These are phyloP conservation scores for Fusarium caatingaense DNA, from an alignment of 2,329 filamentous ascomycete species.

Conservation along the genomic window DNA sequence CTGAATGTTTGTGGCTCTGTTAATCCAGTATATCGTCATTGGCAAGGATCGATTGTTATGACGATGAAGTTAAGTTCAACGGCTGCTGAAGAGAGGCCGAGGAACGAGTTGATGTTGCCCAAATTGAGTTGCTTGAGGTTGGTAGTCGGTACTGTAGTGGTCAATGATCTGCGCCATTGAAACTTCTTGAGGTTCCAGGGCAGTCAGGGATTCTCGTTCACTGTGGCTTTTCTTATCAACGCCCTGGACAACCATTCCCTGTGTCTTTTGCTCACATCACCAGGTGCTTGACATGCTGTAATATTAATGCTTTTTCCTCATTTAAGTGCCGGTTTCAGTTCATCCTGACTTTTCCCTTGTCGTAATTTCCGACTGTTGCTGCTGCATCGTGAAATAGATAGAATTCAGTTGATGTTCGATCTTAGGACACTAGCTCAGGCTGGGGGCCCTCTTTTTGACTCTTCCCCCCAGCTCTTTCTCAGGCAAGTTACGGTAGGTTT, in stretches of 20 bases:
- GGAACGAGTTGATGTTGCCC: background rate
- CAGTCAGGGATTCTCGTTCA: slow-evolving; percentile 22
- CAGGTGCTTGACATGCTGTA: slow-evolving; percentile 11
- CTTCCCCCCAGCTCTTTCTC: slow-evolving; percentile 15
- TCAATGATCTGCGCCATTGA: slow-evolving; percentile 30
- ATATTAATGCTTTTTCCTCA: slow-evolving; percentile 2
- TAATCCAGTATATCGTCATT: slow-evolving; percentile 21
- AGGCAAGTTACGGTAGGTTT: slow-evolving; percentile 24
- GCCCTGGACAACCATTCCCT: slow-evolving; percentile 22
- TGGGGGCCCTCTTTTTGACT: slow-evolving; percentile 32
- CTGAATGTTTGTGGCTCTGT: slow-evolving; percentile 9
- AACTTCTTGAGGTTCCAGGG: slow-evolving; percentile 26
- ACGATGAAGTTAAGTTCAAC: background rate
- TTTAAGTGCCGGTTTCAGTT: slow-evolving; percentile 7
- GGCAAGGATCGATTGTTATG: slow-evolving; percentile 6
- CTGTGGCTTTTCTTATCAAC: slow-evolving; percentile 34
- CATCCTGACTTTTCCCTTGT: background rate
- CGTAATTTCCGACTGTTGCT: slow-evolving; percentile 4
- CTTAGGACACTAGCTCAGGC: slow-evolving; percentile 19
- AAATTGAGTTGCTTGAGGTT: background rate
- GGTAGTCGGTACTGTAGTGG: background rate
- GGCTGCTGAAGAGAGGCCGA: background rate
- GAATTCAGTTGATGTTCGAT: slow-evolving; percentile 20
- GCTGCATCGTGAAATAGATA: slow-evolving; percentile 8
- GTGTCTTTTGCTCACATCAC: background rate